These are phyloP conservation scores for Macrocybe gigantea DNA, from an alignment of 768 basidiomycete genomes.

Conservation along the genomic window DNA sequence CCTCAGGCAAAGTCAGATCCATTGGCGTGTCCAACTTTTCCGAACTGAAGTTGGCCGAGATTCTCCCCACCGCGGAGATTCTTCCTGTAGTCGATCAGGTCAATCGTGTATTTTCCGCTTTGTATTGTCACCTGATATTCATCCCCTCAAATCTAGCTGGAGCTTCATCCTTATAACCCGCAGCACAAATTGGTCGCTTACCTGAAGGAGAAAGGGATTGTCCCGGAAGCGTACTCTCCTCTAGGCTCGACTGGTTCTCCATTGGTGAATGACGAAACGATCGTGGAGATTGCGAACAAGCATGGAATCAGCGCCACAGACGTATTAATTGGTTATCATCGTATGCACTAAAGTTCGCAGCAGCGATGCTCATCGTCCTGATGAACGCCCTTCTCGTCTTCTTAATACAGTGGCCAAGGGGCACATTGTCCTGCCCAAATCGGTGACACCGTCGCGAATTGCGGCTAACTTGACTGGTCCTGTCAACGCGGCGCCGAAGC, in stretches of 20 bases:
- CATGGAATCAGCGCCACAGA: slow-evolving; percentile 49
- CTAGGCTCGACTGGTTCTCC: slow-evolving; percentile 67
- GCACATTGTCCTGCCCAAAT: slow-evolving; percentile 68
- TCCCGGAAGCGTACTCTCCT: slow-evolving; percentile 77
- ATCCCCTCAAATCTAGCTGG: slow-evolving; percentile 39
- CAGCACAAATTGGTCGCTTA: slow-evolving; percentile 63
- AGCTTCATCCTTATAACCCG: slow-evolving; percentile 70
- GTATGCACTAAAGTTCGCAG: slow-evolving; percentile 27
- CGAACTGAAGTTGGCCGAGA: slow-evolving; percentile 58
- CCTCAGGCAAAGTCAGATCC: slow-evolving; percentile 52
- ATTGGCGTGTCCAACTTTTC: slow-evolving; percentile 82
- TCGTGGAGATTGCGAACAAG: slow-evolving; percentile 53
- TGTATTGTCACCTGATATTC: not conserved
- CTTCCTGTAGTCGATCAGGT: slow-evolving; percentile 74
- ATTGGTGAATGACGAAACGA: slow-evolving; percentile 56
- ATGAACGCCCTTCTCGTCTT: slow-evolving; percentile 3
- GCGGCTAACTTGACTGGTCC: slow-evolving; percentile 51
- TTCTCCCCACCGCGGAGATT: slow-evolving; percentile 61
- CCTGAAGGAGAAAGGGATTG: slow-evolving; percentile 59
- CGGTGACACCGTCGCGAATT: slow-evolving; percentile 68
- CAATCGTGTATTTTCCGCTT: slow-evolving; percentile 1
- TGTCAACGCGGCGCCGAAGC: slow-evolving; percentile 35
- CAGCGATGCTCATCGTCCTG: not conserved
- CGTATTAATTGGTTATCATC: slow-evolving; percentile 56
- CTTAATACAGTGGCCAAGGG: slow-evolving; percentile 49